phyloP scores from a whole-genome alignment of 441 rosid species.

The Aquilaria agallochum region DNA sequence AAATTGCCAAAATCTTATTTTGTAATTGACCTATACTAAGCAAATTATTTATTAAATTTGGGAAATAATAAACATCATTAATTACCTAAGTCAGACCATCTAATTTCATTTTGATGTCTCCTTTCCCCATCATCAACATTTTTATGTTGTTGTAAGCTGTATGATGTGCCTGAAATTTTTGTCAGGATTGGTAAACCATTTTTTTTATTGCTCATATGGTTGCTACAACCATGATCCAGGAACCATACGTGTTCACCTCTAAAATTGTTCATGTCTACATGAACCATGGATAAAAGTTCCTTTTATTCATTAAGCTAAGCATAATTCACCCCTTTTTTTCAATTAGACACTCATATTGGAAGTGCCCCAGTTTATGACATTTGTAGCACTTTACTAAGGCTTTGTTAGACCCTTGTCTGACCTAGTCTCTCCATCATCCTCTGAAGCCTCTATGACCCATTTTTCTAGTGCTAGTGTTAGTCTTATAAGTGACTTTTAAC shows the following conservation, averaged over 20 bases:
- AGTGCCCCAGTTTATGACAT: conserved; percentile 9
- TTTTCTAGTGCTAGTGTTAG: not conserved
- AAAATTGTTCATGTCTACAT: too few relatives aligned
- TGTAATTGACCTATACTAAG: not conserved
- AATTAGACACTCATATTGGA: not conserved
- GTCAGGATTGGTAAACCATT: not conserved
- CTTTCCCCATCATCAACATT: not conserved
- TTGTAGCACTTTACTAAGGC: conserved; percentile 9
- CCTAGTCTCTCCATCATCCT: conserved; percentile 10
- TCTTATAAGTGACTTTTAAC: too few relatives aligned
- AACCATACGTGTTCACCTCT: too few relatives aligned
- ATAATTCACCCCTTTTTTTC: not conserved
- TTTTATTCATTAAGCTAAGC: not conserved
- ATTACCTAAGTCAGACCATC: not conserved
- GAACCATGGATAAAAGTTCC: not conserved
- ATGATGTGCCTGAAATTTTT: not conserved
- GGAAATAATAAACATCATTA: not conserved
- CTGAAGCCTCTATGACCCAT: conserved; percentile 7
- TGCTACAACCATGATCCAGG: too few relatives aligned
- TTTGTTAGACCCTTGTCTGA: not conserved
- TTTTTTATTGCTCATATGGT: too few relatives aligned
- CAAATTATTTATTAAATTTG: not conserved
- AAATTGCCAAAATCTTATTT: not conserved
- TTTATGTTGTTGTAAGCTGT: conserved; percentile 14
- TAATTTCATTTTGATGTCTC: not conserved